Evolutionary conservation across 2,329 filamentous ascomycete species (phyloP), one percentile per base, ranked within the genome.

Genomic region (Geoglossum cookeanum): DNA sequence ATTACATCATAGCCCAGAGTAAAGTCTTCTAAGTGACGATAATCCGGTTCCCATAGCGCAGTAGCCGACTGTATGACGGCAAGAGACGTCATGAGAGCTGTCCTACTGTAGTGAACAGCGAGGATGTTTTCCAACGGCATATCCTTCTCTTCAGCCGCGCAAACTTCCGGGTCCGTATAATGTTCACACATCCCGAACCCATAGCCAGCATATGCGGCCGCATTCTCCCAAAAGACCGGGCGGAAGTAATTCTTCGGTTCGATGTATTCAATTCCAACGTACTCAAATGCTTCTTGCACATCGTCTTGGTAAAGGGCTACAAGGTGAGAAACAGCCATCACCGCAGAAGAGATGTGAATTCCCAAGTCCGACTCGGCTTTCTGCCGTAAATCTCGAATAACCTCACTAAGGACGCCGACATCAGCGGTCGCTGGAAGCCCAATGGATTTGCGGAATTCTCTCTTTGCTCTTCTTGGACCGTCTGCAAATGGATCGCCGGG

Each of bases 291-390:
- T 45, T 59, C 55, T 7, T 27, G 49, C 27, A 59, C 15, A 17
- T 60, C 58, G 9, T 60, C 58, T 29, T 59, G 51, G 52, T 60
- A 60, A 11, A 60, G 55, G 7, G 59, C 59, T 13, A 59, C n/a
- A 15, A 60, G 55, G 30, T 59, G 32, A 9, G 44, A 22, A 27
- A 58, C 51, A 30, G 59, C 48, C 15, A 56, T 39, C 13, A n/a
- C 58, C 3, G 55, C 58, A 4, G 42, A 49, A 1, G 27, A 33
- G 27, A 59, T 53, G 13, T 32, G 35, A 0, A 30, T 15, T 44
- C 0, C 13, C 37, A 22, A 60, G 35, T 39, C 33, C 33, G 33
- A 37, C 33, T 37, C 33, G 11, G 33, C 33, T 37, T 37, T 37
- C 33, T 7, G 33, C 33, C 33, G 33, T 37, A 37, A 37, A 37